Base-by-base conservation (phyloP, 768 basidiomycete genomes). In the Gelatoporia subvermispora region DNA sequence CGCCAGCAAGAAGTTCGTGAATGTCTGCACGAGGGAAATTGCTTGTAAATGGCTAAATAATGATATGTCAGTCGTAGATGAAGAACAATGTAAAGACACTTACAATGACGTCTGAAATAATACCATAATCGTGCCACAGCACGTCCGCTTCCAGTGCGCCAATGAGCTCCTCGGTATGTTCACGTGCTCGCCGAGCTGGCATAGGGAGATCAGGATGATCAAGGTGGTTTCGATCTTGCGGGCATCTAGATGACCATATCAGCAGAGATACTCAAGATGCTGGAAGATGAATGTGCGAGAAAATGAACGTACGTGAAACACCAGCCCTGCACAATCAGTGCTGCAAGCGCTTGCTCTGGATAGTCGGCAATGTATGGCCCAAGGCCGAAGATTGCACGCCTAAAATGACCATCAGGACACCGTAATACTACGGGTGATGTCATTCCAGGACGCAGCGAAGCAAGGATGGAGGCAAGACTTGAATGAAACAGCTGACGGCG, bases 1-100 rank as follows among this genome's bases (percentile, higher is more conserved):
- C 56, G 3, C 42, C 40, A 1, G 60, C 28, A 2, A 61, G 23
- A 3, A 61, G 36, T 40, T 60, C 52, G 31, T 59, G 47, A 25
- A 61, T 60, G 39, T 61, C 60, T 2, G 60, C 59, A 22, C 54
- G 45, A 1, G 59, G 54, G 44, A 59, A 59, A 9, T 45, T 35
- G 8, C 36, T 35, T 1, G 57, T 60, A 40, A 55, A 60, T 2
- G 59, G 59, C 59, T 60, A 50, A 43, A 35, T 22, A 38, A 16
- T 38, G 37, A 16, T 20, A 38, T 38, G n/a, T n/a, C n/a, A n/a
- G n/a, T n/a, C n/a, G n/a, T n/a, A n/a, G n/a, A n/a, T n/a, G n/a
- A n/a, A n/a, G n/a, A n/a, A n/a, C n/a, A n/a, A n/a, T n/a, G n/a
- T n/a, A n/a, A n/a, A n/a, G n/a, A n/a, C n/a, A 42, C 39, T 41